Conservation (phyloP, 2,329 filamentous ascomycete species). For the Alternaria dauci region DNA sequence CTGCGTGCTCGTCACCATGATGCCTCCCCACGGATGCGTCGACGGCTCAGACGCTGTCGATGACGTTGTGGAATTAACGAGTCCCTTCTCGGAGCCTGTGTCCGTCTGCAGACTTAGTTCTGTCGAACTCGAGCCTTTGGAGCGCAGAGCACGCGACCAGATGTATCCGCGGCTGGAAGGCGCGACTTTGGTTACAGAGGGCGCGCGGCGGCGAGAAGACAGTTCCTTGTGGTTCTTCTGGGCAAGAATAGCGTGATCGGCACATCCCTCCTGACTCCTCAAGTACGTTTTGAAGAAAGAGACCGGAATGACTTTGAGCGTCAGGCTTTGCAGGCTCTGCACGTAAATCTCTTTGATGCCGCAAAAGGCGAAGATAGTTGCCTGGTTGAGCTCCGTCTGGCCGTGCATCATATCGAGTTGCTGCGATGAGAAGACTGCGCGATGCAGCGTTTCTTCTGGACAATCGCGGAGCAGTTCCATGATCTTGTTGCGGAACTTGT, state of each 20-base stretch:
- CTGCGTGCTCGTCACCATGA: conserved; percentile 51
- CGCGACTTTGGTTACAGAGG: conserved; percentile 14
- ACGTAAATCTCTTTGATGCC: conserved; percentile 54
- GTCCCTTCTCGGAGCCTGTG: conserved; percentile 42
- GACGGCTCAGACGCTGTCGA: conserved; percentile 9
- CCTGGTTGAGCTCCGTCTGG: conserved; percentile 36
- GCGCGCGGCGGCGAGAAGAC: conserved; percentile 44
- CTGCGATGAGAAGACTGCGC: conserved; percentile 55
- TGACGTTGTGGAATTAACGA: conserved; percentile 26
- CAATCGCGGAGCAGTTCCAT: conserved; percentile 47
- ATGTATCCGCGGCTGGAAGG: conserved; percentile 14
- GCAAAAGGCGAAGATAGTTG: conserved; percentile 57
- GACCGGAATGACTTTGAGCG: conserved; percentile 50
- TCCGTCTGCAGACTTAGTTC: conserved; percentile 33
- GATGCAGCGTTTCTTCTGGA: conserved; percentile 52
- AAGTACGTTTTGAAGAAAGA: conserved; percentile 58
- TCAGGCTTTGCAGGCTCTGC: conserved; percentile 40
- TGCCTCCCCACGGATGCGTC: conserved; percentile 45
- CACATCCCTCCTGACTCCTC: conserved; percentile 54
- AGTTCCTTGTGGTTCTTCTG: conserved; percentile 59
- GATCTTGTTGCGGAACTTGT: conserved; percentile 48
- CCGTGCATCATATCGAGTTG: conserved; percentile 48
- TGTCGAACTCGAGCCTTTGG: conserved; percentile 15
- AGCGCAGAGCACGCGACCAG: conserved; percentile 27
- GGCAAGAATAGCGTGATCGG: conserved; percentile 56